These are phyloP conservation scores for Pythium chondricola DNA, from an alignment of 352 stramenopile genomes.

Conservation along the genomic window DNA sequence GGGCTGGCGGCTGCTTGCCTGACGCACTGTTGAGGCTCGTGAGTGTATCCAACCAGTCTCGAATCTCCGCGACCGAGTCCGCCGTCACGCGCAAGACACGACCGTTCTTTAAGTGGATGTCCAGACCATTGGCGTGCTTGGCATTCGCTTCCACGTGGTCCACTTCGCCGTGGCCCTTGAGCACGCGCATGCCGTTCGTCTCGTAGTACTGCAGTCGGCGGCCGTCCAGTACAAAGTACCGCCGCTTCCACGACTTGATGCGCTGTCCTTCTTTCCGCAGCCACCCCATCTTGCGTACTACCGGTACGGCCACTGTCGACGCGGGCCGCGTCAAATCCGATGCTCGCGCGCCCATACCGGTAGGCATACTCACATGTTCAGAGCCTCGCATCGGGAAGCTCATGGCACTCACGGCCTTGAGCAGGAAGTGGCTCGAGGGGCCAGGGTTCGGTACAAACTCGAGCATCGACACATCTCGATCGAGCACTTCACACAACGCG, in stretches of 20 bases:
- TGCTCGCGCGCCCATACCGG: neutral
- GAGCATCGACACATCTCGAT: conserved; percentile 25
- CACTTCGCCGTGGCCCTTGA: conserved; percentile 52
- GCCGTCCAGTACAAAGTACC: conserved; percentile 59
- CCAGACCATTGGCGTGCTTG: conserved; percentile 54
- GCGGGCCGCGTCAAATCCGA: neutral
- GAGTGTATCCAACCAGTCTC: conserved; percentile 49
- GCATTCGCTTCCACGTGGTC: conserved; percentile 37
- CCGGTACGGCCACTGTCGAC: neutral
- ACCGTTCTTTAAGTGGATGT: conserved; percentile 49
- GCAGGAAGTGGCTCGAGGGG: conserved; percentile 9
- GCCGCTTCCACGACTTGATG: conserved; percentile 68
- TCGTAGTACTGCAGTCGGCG: conserved; percentile 26
- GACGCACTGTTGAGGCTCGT: too few relatives aligned
- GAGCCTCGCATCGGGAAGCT: conserved; percentile 1
- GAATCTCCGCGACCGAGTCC: conserved; percentile 59
- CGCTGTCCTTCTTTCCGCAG: conserved; percentile 70
- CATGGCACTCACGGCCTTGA: conserved; percentile 7
- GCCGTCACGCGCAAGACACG: conserved; percentile 58
- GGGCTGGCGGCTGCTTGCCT: conserved; percentile 2
- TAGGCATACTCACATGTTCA: neutral
- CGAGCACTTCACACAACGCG: conserved; percentile 47
- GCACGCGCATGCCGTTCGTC: conserved; percentile 19
- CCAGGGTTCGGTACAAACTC: neutral
- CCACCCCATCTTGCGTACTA: conserved; percentile 56